These are phyloP conservation scores for Lepidium aucheri DNA, from an alignment of 345 rosid genomes.

Conservation along the genomic window DNA sequence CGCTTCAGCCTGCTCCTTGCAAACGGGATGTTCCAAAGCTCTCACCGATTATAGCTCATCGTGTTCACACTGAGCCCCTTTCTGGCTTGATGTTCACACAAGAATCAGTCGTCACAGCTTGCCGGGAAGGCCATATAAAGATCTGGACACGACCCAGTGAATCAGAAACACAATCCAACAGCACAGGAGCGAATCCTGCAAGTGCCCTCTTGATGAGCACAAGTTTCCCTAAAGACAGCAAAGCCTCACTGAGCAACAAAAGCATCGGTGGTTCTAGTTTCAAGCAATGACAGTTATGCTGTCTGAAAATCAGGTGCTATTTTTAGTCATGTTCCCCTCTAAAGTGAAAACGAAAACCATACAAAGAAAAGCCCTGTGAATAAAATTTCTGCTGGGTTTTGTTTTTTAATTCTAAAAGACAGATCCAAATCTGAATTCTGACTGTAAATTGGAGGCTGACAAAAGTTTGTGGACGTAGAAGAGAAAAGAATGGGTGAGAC, in stretches of 20 bases:
- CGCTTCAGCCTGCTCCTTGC: conserved; percentile 92
- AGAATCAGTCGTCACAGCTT: conserved; percentile 81
- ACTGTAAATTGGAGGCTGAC: conserved; percentile 27
- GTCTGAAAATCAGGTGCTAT: conserved; percentile 23
- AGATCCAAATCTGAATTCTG: conserved; percentile 10
- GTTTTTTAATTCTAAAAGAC: neutral
- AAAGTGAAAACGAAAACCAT: conserved; percentile 1
- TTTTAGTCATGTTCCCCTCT: conserved; percentile 13
- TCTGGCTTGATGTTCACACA: conserved; percentile 83
- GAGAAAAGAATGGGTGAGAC: conserved; percentile 13
- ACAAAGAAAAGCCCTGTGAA: conserved; percentile 22
- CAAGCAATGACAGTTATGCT: conserved; percentile 45
- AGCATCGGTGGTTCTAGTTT: conserved; percentile 43
- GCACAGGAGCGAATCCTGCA: conserved; percentile 35
- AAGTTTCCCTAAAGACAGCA: conserved; percentile 52
- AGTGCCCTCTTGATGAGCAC: conserved; percentile 36
- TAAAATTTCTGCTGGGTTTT: conserved; percentile 20
- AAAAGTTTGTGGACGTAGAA: conserved; percentile 14
- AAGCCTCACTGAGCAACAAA: conserved; percentile 51
- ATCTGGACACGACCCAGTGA: conserved; percentile 85
- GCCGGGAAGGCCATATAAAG: conserved; percentile 93
- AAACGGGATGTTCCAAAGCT: conserved; percentile 89
- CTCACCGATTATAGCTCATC: conserved; percentile 78
- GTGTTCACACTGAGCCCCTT: conserved; percentile 91
- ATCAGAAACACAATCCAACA: conserved; percentile 53